phyloP scores from a whole-genome alignment of 2,329 filamentous ascomycete species.

The Aspergillus uvarum region DNA sequence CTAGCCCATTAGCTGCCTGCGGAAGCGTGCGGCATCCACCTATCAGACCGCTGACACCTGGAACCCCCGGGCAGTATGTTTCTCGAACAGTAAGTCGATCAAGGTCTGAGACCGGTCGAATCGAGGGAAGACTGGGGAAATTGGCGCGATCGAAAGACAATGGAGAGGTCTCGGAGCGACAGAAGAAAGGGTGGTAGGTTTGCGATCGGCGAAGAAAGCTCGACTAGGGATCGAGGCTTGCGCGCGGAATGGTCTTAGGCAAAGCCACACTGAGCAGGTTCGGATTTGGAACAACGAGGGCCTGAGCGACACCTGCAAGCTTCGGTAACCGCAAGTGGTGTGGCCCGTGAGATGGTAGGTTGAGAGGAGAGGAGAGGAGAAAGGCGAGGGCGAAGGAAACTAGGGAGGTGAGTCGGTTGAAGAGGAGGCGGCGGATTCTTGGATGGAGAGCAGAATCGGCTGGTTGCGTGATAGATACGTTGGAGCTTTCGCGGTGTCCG shows the following conservation, averaged over 20 bases:
- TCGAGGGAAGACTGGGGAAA: neutral
- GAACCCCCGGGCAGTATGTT: slow-evolving; percentile 8
- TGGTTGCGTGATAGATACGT: slow-evolving; percentile 8
- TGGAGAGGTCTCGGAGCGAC: neutral
- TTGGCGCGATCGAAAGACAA: slow-evolving; percentile 11
- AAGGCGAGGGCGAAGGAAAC: slow-evolving; percentile 12
- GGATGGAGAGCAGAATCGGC: slow-evolving; percentile 9
- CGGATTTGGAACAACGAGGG: slow-evolving; percentile 18
- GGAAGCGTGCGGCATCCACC: slow-evolving; percentile 28
- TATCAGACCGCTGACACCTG: slow-evolving; percentile 22
- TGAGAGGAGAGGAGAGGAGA: slow-evolving; percentile 11
- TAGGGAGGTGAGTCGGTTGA: slow-evolving; percentile 12
- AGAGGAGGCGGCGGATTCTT: slow-evolving; percentile 4
- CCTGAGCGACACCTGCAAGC: slow-evolving; percentile 23
- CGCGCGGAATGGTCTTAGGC: slow-evolving; percentile 14
- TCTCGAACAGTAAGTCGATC: slow-evolving; percentile 5
- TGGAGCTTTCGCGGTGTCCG: neutral
- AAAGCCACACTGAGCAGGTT: slow-evolving; percentile 13
- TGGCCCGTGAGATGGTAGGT: slow-evolving; percentile 21
- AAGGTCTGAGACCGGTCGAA: slow-evolving; percentile 5
- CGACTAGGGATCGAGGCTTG: slow-evolving; percentile 22
- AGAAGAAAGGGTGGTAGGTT: slow-evolving; percentile 12
- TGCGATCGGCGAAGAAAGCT: slow-evolving; percentile 13
- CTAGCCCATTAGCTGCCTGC: slow-evolving; percentile 25
- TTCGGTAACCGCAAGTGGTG: slow-evolving; percentile 19